A percentile compares a stretch with the other conserved stretches of the same genome.
Conservation (phyloP, 1,139 yeast species). For the Entelexis sorbosivorans region DNA sequence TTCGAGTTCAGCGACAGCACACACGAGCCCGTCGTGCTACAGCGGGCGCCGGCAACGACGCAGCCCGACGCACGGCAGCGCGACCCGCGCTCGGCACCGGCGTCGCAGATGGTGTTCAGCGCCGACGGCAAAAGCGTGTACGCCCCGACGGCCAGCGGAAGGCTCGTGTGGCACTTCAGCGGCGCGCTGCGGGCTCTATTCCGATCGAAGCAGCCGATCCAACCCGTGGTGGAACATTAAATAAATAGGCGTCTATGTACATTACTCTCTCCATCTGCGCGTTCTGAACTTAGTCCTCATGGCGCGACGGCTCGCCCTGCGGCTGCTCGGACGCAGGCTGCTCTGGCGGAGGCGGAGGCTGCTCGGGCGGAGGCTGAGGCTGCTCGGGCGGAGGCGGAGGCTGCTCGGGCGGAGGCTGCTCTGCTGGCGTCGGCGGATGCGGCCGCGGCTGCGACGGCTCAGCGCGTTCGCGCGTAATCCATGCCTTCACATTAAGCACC, state of each 20-base stretch:
- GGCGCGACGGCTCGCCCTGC: too few relatives aligned
- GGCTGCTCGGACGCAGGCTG: too few relatives aligned
- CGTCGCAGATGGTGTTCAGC: slow-evolving; percentile 6
- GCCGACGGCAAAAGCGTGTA: slow-evolving; percentile 15
- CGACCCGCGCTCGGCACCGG: neutral
- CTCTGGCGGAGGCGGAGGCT: too few relatives aligned
- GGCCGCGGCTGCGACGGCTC: too few relatives aligned
- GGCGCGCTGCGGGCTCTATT: slow-evolving; percentile 7
- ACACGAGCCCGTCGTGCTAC: neutral
- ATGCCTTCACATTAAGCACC: slow-evolving; percentile 4
- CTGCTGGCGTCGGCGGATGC: too few relatives aligned
- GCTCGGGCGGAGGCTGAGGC: too few relatives aligned
- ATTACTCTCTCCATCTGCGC: neutral
- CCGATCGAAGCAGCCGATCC: neutral
- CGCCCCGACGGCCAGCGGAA: neutral
- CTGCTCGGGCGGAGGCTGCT: too few relatives aligned
- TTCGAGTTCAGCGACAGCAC: slow-evolving; percentile 8
- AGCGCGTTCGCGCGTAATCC: slow-evolving; percentile 9
- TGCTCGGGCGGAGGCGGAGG: too few relatives aligned
- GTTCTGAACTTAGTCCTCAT: too few relatives aligned
- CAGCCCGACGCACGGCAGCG: neutral
- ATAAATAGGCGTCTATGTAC: neutral
- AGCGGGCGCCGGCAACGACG: neutral
- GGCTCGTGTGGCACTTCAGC: slow-evolving; percentile 10
- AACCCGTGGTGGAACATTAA: neutral